A percentile compares a stretch with the other conserved stretches of the same genome.
Evolutionary conservation across 257 asterid genomes (phyloP).

Genomic region (Parsonsia alboflavescens): DNA sequence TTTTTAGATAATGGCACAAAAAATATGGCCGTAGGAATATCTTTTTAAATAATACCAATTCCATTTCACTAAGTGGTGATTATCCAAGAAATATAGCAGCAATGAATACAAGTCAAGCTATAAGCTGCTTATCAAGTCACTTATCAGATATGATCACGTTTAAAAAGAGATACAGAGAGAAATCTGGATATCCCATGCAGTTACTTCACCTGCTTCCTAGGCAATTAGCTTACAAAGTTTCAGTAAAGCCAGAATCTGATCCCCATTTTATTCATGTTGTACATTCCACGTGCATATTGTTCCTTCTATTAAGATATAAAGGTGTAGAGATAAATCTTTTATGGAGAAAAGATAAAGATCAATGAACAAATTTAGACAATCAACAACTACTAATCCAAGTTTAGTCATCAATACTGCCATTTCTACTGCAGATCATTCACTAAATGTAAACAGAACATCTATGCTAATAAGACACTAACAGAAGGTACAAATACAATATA

Average conservation of each 20-base stretch:
- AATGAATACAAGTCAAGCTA: background rate
- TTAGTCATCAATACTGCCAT: background rate
- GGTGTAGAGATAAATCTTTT: background rate
- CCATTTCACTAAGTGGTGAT: background rate
- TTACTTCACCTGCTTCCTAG: background rate
- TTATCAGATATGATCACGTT: background rate
- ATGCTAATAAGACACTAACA: background rate
- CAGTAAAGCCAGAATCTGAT: background rate
- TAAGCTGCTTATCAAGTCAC: background rate
- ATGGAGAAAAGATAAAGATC: background rate
- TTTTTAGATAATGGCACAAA: constrained; percentile 1
- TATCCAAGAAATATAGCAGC: background rate
- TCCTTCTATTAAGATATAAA: background rate
- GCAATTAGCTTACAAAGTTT: background rate
- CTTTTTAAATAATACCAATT: background rate
- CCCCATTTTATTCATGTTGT: background rate
- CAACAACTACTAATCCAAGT: background rate
- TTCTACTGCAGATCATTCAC: background rate
- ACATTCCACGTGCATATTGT: background rate
- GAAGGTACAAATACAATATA: background rate
- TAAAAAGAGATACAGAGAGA: background rate
- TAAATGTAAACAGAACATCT: background rate
- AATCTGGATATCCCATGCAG: background rate
- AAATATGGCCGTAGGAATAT: background rate
- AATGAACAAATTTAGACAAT: background rate